Evolutionary conservation across 2,329 filamentous ascomycete genomes (phyloP).

Genomic region (Orbilia ellipsospora): DNA sequence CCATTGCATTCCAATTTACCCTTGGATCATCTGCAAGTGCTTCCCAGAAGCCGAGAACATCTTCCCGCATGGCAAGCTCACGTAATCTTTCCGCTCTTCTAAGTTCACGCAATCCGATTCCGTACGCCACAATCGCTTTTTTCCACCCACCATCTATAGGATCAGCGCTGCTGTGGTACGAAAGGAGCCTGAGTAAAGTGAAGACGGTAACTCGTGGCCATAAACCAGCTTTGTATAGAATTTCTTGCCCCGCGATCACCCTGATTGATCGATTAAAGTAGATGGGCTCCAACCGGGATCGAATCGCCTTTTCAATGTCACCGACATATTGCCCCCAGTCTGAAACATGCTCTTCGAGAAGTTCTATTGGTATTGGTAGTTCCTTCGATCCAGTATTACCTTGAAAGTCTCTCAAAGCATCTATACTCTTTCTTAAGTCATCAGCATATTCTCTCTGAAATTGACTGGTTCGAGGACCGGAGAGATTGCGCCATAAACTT

Average conservation of each 20-base stretch:
- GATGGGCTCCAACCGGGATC: constrained; percentile 28
- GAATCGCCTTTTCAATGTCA: constrained; percentile 9
- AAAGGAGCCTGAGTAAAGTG: constrained; percentile 6
- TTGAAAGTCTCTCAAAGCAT: constrained; percentile 50
- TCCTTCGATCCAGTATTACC: constrained; percentile 21
- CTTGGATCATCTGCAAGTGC: constrained; percentile 63
- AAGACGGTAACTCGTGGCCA: constrained; percentile 50
- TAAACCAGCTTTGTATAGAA: constrained; percentile 51
- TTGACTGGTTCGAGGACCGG: constrained; percentile 27
- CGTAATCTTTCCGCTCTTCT: constrained; percentile 65
- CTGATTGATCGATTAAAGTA: constrained; percentile 7
- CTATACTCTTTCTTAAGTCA: constrained; percentile 50
- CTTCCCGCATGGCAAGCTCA: constrained; percentile 58
- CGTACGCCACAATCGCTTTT: constrained; percentile 63
- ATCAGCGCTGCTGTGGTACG: constrained; percentile 18
- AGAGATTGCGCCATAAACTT: constrained; percentile 23
- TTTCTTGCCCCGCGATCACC: constrained; percentile 7
- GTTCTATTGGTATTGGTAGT: constrained; percentile 8
- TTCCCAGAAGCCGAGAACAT: constrained; percentile 59
- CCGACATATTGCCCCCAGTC: constrained; percentile 21
- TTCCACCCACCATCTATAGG: constrained; percentile 62
- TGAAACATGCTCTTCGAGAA: constrained; percentile 13
- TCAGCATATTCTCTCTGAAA: constrained; percentile 54
- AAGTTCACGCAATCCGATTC: constrained; percentile 62
- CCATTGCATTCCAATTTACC: constrained; percentile 69